These are phyloP conservation scores for Gleditsia sinensis DNA, from an alignment of 306 rosid genomes.

Conservation along the genomic window DNA sequence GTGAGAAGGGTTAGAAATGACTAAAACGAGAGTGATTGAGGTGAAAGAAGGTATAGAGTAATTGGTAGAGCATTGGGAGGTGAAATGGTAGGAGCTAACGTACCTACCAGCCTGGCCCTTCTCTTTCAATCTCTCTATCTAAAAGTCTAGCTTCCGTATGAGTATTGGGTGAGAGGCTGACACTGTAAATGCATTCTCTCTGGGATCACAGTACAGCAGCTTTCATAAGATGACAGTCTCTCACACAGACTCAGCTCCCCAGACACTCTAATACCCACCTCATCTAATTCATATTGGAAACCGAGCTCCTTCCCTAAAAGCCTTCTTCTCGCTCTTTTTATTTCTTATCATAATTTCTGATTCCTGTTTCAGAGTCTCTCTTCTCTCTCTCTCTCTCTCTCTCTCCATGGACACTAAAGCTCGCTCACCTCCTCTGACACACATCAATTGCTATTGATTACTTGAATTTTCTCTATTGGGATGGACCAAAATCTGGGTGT, in stretches of 20 bases:
- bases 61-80: no score
- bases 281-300: neutral
- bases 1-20: no score
- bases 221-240: neutral
- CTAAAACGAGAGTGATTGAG: no score
- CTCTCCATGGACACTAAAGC: neutral
- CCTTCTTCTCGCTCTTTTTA: neutral
- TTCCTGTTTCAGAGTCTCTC: no score
- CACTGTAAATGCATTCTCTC: neutral
- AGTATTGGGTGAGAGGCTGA: neutral
- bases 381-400: neutral
- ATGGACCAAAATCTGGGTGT: conserved; percentile 34
- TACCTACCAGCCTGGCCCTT: no score
- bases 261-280: neutral
- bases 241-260: no score
- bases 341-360: no score
- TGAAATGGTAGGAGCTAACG: no score
- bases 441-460: conserved; percentile 17
- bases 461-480: conserved; percentile 29
- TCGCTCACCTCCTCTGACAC: neutral
- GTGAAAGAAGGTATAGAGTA: no score
- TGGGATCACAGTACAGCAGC: neutral
- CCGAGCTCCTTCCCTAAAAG: neutral
- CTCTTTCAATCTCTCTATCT: no score
- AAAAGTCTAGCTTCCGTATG: no score